These are phyloP conservation scores for Boletus rufocinnamomeus DNA, from an alignment of 768 basidiomycete genomes.

Conservation along the genomic window DNA sequence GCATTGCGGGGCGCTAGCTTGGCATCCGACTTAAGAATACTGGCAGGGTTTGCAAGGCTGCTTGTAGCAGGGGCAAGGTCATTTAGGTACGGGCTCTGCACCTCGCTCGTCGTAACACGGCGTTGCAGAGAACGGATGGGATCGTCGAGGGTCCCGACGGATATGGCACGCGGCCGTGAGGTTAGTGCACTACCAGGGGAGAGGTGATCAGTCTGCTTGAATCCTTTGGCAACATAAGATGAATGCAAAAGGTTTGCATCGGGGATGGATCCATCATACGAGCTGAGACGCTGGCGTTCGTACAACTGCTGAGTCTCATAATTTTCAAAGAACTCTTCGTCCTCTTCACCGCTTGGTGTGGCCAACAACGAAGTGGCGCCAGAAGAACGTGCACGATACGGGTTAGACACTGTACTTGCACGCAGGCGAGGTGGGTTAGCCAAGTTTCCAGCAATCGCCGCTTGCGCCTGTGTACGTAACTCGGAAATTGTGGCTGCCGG, in stretches of 20 bases:
- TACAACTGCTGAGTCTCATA: conserved; percentile 46
- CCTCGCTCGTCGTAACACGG: conserved; percentile 58
- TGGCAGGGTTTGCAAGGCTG: conserved; percentile 26
- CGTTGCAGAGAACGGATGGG: conserved; percentile 70
- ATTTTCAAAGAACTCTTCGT: conserved; percentile 73
- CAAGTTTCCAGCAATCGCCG: conserved; percentile 83
- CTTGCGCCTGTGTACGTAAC: conserved; percentile 85
- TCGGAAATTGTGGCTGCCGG: conserved; percentile 88
- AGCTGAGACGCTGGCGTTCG: conserved; percentile 58
- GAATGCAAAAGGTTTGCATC: conserved; percentile 56
- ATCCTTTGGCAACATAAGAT: conserved; percentile 69
- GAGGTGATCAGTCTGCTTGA: conserved; percentile 74
- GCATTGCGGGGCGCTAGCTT: conserved; percentile 51
- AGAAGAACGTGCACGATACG: conserved; percentile 73
- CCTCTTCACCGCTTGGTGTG: conserved; percentile 65
- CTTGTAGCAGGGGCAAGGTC: conserved; percentile 50
- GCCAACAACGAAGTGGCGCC: conserved; percentile 60
- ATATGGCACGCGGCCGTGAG: conserved; percentile 77
- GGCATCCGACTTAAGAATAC: conserved; percentile 60
- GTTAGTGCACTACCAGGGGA: conserved; percentile 42
- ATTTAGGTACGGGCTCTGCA: conserved; percentile 55
- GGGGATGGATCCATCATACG: conserved; percentile 57
- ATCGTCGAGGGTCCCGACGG: conserved; percentile 86
- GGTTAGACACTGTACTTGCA: conserved; percentile 91
- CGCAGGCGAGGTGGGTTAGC: conserved; percentile 79